Conservation (phyloP, 164 flowering plant species). For the Chimonanthus salicifolius region DNA sequence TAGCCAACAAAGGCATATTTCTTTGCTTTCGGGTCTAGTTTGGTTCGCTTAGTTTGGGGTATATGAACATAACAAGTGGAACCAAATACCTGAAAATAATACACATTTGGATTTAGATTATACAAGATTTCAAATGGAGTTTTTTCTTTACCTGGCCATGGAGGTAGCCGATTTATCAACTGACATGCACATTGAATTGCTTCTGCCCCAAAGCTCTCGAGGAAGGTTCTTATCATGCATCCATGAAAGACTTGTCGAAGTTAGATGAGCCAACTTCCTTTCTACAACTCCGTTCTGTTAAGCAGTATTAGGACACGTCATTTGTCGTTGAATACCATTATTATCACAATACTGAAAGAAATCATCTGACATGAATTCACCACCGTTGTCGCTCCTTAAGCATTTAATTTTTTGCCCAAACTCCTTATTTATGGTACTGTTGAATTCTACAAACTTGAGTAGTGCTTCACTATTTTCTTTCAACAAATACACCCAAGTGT, state of each 20-base stretch:
- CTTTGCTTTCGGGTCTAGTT: slow-evolving; percentile 18
- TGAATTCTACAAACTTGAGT: slow-evolving; percentile 6
- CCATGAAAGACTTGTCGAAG: slow-evolving; percentile 9
- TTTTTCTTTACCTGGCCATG: slow-evolving; percentile 15
- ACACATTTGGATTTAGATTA: slow-evolving; percentile 15
- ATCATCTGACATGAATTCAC: not conserved
- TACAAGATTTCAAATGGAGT: slow-evolving; percentile 25
- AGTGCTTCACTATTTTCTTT: slow-evolving; percentile 7
- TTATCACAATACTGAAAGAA: not conserved
- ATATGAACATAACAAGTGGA: slow-evolving; percentile 19
- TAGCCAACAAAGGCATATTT: slow-evolving; percentile 19
- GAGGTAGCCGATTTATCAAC: slow-evolving; percentile 21
- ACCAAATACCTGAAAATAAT: slow-evolving; percentile 18
- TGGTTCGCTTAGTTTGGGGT: slow-evolving; percentile 11
- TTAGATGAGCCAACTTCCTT: slow-evolving; percentile 17
- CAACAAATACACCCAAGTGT: slow-evolving; percentile 8
- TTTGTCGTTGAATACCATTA: slow-evolving; percentile 14
- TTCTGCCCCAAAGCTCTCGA: slow-evolving; percentile 16
- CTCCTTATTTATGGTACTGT: not conserved
- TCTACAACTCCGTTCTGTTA: slow-evolving; percentile 18
- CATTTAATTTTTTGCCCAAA: slow-evolving; percentile 15
- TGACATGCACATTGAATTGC: slow-evolving; percentile 16
- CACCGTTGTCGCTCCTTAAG: slow-evolving; percentile 13
- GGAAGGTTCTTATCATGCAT: slow-evolving; percentile 22
- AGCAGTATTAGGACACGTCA: slow-evolving; percentile 19